A percentile compares a stretch with the other conserved stretches of the same genome.
These are phyloP conservation scores for Naematelia aurantialba DNA, from an alignment of 768 basidiomycete species.

Conservation along the genomic window DNA sequence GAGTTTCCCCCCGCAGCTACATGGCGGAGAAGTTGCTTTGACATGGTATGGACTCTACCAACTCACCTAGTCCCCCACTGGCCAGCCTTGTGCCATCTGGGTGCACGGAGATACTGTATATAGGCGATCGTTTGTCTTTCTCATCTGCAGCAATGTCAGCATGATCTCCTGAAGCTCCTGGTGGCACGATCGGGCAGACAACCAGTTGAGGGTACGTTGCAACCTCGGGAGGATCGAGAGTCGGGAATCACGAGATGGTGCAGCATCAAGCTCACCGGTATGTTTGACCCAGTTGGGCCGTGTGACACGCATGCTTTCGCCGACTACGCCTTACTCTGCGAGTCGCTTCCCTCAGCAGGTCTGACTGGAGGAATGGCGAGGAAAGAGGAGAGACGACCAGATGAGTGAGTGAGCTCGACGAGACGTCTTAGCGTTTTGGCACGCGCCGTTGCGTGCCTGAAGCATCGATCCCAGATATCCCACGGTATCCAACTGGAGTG, in stretches of 20 bases:
- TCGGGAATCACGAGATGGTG: not conserved
- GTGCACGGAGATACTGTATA: slow-evolving; percentile 90
- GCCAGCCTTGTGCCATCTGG: slow-evolving; percentile 94
- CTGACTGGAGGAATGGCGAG: not conserved
- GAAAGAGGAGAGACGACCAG: not conserved
- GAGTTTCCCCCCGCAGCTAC: too few species aligned
- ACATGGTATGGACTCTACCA: not conserved
- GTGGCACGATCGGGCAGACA: not conserved
- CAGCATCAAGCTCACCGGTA: slow-evolving; percentile 32
- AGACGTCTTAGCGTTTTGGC: too few species aligned
- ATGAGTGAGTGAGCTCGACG: too few species aligned
- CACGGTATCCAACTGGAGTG: too few species aligned
- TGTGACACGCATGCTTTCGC: slow-evolving; percentile 36
- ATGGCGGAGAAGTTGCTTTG: too few species aligned
- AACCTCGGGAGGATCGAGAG: too few species aligned
- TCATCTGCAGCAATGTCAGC: slow-evolving; percentile 30
- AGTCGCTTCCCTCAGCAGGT: not conserved
- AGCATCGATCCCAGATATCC: not conserved
- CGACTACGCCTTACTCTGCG: not conserved
- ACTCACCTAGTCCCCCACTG: slow-evolving; percentile 74
- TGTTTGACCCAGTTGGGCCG: slow-evolving; percentile 49
- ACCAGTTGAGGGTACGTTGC: too few species aligned
- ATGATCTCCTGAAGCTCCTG: not conserved
- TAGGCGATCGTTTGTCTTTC: slow-evolving; percentile 72
- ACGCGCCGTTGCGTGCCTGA: not conserved